A percentile compares a stretch with the other conserved stretches of the same genome.
Evolutionary conservation across 2,329 filamentous ascomycete species (phyloP).

Genomic region (Simplicillium aogashimaense): DNA sequence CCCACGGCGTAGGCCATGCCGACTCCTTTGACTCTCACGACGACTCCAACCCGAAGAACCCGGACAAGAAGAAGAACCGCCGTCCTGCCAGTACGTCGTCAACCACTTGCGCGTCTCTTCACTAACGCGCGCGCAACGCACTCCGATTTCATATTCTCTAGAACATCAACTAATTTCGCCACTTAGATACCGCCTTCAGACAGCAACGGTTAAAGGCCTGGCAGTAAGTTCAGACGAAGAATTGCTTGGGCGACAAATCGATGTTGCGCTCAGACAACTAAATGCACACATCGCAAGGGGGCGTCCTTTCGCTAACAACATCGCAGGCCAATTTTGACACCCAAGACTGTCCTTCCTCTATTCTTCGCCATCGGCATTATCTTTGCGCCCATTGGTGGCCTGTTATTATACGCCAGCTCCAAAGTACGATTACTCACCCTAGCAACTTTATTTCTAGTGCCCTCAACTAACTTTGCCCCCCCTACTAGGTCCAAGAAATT

Average conservation of each 20-base stretch:
- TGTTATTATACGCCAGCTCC: conserved; percentile 77
- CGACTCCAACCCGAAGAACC: conserved; percentile 37
- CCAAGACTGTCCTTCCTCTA: conserved; percentile 83
- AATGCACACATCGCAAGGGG: neutral
- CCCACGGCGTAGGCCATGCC: conserved; percentile 31
- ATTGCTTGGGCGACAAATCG: no score
- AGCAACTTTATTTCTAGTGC: neutral
- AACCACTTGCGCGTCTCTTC: conserved; percentile 1
- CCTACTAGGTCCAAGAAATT: conserved; percentile 74
- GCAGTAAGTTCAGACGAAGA: conserved; percentile 57
- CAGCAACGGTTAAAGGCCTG: conserved; percentile 97
- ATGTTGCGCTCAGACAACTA: no score
- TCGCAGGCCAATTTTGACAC: conserved; percentile 78
- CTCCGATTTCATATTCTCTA: conserved; percentile 4
- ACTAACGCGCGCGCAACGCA: conserved; percentile 4
- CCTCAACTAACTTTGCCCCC: conserved; percentile 1
- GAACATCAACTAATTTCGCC: neutral
- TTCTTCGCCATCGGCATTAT: conserved; percentile 88
- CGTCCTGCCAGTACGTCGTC: conserved; percentile 72
- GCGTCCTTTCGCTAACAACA: conserved; percentile 19
- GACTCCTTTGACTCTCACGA: conserved; percentile 48
- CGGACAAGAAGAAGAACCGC: conserved; percentile 81
- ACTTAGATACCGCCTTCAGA: conserved; percentile 82
- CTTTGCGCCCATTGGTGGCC: conserved; percentile 84
- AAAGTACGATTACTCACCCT: conserved; percentile 40